phyloP scores from a whole-genome alignment of 495 filamentous ascomycete genomes.

The Aspergillus wentii region DNA sequence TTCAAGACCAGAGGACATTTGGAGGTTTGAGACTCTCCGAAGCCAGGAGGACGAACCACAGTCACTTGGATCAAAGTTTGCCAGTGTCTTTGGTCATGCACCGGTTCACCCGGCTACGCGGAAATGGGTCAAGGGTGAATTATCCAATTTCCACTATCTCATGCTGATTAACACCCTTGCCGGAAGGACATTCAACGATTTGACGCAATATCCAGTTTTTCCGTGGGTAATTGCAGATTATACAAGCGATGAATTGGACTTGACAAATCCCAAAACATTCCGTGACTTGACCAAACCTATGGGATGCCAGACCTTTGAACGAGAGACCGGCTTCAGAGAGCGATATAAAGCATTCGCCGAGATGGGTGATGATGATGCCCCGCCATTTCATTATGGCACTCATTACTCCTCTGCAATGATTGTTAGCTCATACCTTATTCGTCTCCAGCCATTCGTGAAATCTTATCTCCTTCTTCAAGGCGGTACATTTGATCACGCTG shows the following conservation, averaged over 20 bases:
- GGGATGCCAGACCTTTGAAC: conserved; percentile 78
- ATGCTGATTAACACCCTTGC: conserved; percentile 99
- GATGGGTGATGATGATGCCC: conserved; percentile 72
- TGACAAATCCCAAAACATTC: conserved; percentile 78
- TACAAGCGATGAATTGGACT: conserved; percentile 88
- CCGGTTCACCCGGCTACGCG: conserved; percentile 76
- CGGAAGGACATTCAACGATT: conserved; percentile 93
- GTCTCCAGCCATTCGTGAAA: conserved; percentile 91
- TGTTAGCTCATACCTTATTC: conserved; percentile 91
- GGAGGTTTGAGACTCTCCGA: conserved; percentile 81
- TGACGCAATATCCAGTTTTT: conserved; percentile 97
- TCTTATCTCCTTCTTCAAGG: conserved; percentile 97
- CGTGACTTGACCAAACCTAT: conserved; percentile 93
- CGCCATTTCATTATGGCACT: conserved; percentile 94
- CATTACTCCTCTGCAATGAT: conserved; percentile 99
- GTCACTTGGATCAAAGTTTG: conserved; percentile 84
- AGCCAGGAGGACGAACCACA: conserved; percentile 78
- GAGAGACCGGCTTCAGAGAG: conserved; percentile 73
- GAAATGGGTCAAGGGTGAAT: conserved; percentile 88
- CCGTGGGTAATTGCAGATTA: conserved; percentile 97
- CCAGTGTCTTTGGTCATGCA: conserved; percentile 81
- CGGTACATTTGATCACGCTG: conserved; percentile 93
- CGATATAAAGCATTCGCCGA: conserved; percentile 85
- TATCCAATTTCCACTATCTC: conserved; percentile 97
- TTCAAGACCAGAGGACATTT: conserved; percentile 62